Evolutionary conservation across 2,329 filamentous ascomycete species (phyloP), one percentile per base, ranked within the genome.

Genomic region (Neonectria sp.): DNA sequence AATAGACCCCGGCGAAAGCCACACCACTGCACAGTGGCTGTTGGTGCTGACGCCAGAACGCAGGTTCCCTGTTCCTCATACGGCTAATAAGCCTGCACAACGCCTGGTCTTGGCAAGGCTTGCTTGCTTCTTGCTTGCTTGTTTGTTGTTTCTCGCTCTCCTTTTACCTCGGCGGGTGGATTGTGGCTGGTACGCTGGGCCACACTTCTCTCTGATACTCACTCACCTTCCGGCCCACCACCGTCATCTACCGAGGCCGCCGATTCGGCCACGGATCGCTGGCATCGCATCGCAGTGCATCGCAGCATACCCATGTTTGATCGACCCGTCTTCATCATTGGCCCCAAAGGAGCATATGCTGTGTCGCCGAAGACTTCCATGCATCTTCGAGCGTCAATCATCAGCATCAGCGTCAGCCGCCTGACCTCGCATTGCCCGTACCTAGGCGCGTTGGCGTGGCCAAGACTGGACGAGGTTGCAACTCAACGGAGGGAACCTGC

Each of bases 101-200:
- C 37, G 68, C 66, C 70, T 62, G 52, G 53, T 61, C 65, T 70
- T 66, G 68, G 65, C 70, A 67, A 73, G 71, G 68, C 65, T 74
- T 72, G 69, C 71, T 62, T 55, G 61, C 60, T 58, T 68, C n/a
- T 48, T 46, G 40, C 27, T 11, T 46, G 33, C 27, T 33, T 61
- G 67, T 49, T 53, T 52, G 46, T 29, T 43, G 6, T 59, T 45
- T 45, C 49, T 33, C 15, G 21, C 21, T 48, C 33, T 29, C 45
- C 43, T 51, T 65, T 60, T 52, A 52, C n/a, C 17, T 21, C 49
- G 48, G 40, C 51, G 62, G 51, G 45, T 52, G 65, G 55, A 60
- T 40, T 67, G 51, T 67, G 27, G 62, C 49, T 52, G 55, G 35
- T 61, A 37, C 35, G 25, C 17, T 49, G 25, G 29, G 40, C 49